phyloP scores from a whole-genome alignment of 108 stramenopile genomes.

The Pseudonitzschia delicatissima region DNA sequence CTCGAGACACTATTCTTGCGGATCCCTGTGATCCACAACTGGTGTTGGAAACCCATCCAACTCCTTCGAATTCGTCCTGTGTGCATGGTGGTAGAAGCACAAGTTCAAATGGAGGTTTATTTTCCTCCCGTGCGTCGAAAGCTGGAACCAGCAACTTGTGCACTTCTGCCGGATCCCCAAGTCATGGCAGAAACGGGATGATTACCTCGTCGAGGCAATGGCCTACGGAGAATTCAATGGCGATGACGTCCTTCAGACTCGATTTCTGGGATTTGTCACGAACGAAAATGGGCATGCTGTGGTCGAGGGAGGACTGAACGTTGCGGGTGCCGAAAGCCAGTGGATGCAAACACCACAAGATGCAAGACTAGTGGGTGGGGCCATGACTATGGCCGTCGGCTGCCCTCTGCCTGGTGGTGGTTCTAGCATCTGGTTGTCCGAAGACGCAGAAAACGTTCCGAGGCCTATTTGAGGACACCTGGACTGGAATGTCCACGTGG shows the following conservation, averaged over 20 bases:
- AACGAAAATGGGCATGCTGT: background rate
- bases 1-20: conserved; percentile 1
- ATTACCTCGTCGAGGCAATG: conserved; percentile 19
- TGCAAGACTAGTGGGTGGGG: conserved; percentile 9
- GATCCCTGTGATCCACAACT: conserved; percentile 1
- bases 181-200: conserved; percentile 5
- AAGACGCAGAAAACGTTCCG: conserved; percentile 9
- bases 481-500: background rate
- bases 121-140: conserved; percentile 6
- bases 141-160: background rate
- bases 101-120: conserved; percentile 17
- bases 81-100: conserved; percentile 18
- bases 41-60: background rate
- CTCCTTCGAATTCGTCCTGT: conserved; percentile 5
- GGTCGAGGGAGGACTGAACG: conserved; percentile 1
- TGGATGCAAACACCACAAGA: background rate
- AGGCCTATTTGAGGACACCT: conserved; percentile 20
- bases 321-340: background rate
- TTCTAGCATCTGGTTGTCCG: conserved; percentile 1
- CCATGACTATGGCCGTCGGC: conserved; percentile 14
- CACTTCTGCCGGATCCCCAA: background rate
- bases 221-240: conserved; percentile 15
- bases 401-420: conserved; percentile 11
- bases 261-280: conserved; percentile 16
- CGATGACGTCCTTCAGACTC: conserved; percentile 9